Conservation (phyloP, 2,329 filamentous ascomycete species). For the Fusarium torulosum region DNA sequence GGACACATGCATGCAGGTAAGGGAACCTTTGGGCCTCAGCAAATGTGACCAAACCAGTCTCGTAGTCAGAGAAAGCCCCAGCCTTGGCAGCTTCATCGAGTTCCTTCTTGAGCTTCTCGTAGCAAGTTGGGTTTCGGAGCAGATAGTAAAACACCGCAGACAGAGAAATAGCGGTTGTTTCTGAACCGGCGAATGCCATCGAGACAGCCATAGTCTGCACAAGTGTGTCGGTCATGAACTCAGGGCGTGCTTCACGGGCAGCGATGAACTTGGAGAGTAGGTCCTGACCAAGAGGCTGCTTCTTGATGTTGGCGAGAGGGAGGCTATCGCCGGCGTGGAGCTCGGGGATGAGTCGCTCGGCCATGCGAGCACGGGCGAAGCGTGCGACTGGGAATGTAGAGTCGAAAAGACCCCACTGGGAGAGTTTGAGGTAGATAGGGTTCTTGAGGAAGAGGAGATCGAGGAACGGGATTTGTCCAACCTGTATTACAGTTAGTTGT, state of each 20-base stretch:
- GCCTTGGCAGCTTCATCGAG: constrained; percentile 69
- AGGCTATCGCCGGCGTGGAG: constrained; percentile 48
- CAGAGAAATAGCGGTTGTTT: constrained; percentile 83
- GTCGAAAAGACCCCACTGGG: constrained; percentile 75
- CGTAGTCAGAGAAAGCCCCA: constrained; percentile 64
- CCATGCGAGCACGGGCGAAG: constrained; percentile 77
- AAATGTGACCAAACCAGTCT: constrained; percentile 76
- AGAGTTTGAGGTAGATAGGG: constrained; percentile 75
- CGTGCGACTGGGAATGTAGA: constrained; percentile 77
- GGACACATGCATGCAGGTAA: constrained; percentile 82
- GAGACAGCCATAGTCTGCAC: constrained; percentile 79
- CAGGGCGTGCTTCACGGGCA: constrained; percentile 73
- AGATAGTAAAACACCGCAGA: constrained; percentile 80
- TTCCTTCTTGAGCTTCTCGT: constrained; percentile 69
- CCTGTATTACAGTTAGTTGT: constrained; percentile 52
- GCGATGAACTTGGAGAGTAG: constrained; percentile 79
- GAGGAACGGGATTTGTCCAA: constrained; percentile 80
- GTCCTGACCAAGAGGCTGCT: constrained; percentile 63
- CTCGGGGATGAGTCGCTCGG: constrained; percentile 68
- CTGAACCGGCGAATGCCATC: constrained; percentile 80
- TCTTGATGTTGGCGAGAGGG: constrained; percentile 54
- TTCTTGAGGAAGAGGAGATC: constrained; percentile 81
- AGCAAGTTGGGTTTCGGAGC: constrained; percentile 70
- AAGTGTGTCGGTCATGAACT: constrained; percentile 77
- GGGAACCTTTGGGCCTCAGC: constrained; percentile 75